Evolutionary conservation across 1,284 basidiomycete species (phyloP).

Genomic region (Xerocomus nothofagi): DNA sequence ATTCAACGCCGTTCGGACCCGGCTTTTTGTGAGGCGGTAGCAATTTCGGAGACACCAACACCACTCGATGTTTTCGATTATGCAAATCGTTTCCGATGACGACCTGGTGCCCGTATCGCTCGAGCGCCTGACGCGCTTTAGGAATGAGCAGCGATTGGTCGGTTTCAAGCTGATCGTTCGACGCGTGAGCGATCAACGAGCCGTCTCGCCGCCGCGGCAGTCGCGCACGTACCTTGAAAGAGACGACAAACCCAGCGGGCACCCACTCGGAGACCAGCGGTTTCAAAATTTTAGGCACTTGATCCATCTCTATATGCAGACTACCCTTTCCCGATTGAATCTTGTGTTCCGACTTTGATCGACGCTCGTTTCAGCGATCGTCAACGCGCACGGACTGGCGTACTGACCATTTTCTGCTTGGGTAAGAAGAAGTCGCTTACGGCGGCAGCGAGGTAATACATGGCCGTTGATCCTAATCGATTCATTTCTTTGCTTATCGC

Average conservation of each 20-base stretch:
- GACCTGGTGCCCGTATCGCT: constrained; percentile 95
- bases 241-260: constrained; percentile 88
- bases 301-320: constrained; percentile 95
- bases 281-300: constrained; percentile 95
- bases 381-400: background rate
- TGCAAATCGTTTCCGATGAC: constrained; percentile 96
- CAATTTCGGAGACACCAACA: constrained; percentile 65
- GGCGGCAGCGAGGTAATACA: constrained; percentile 98
- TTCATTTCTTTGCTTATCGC: constrained; percentile 76
- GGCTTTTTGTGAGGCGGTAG: constrained; percentile 26
- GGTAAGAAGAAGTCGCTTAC: constrained; percentile 99
- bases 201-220: background rate
- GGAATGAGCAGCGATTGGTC: constrained; percentile 83
- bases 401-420: constrained; percentile 77
- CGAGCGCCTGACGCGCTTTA: constrained; percentile 85
- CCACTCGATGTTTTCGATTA: constrained; percentile 87
- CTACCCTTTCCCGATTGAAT: constrained; percentile 96
- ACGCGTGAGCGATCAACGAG: background rate
- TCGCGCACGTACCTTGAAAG: constrained; percentile 89
- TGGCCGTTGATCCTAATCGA: constrained; percentile 66
- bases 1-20: constrained; percentile 37
- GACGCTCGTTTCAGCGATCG: constrained; percentile 14
- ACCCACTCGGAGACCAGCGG: constrained; percentile 95
- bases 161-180: constrained; percentile 79
- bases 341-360: constrained; percentile 91